Evolutionary conservation across 352 stramenopile genomes (phyloP).

Genomic region (Phytophthora cajani): DNA sequence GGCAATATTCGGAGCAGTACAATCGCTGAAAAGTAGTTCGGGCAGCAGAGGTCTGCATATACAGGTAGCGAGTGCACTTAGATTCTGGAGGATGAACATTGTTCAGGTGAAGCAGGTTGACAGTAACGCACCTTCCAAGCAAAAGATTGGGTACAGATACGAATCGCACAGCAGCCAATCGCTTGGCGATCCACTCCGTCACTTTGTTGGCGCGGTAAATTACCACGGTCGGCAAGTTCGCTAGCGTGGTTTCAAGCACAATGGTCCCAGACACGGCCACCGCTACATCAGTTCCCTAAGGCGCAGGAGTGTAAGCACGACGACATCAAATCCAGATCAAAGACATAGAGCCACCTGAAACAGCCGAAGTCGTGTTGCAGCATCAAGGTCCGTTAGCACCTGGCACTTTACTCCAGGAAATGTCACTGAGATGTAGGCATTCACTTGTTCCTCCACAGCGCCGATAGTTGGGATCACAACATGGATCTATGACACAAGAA

Average conservation of each 20-base stretch:
- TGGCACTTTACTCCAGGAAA: slow-evolving; percentile 4
- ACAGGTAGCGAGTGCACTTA: not conserved
- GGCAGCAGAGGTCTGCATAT: slow-evolving; percentile 50
- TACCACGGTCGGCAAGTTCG: slow-evolving; percentile 63
- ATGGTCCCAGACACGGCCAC: slow-evolving; percentile 79
- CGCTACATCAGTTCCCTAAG: slow-evolving; percentile 50
- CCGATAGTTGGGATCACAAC: slow-evolving; percentile 71
- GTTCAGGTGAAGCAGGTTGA: not conserved
- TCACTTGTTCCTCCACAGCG: slow-evolving; percentile 37
- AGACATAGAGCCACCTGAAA: slow-evolving; percentile 37
- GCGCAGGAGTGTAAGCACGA: not conserved
- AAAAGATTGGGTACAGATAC: slow-evolving; percentile 83
- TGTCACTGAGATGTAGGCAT: slow-evolving; percentile 15
- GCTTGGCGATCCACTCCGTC: slow-evolving; percentile 61
- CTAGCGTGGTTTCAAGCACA: slow-evolving; percentile 67
- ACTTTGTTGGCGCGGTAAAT: slow-evolving; percentile 76
- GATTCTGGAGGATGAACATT: not conserved
- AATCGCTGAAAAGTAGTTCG: slow-evolving; percentile 73
- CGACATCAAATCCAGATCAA: not conserved
- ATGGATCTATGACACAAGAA: slow-evolving; percentile 35
- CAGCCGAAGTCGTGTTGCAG: slow-evolving; percentile 25
- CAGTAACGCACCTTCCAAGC: slow-evolving; percentile 46
- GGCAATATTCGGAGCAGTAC: slow-evolving; percentile 50
- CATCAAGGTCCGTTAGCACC: slow-evolving; percentile 36
- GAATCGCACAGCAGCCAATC: slow-evolving; percentile 64